Evolutionary conservation across 2,329 filamentous ascomycete genomes (phyloP), one percentile per base, ranked within the genome.

Genomic region (Alternaria atra): DNA sequence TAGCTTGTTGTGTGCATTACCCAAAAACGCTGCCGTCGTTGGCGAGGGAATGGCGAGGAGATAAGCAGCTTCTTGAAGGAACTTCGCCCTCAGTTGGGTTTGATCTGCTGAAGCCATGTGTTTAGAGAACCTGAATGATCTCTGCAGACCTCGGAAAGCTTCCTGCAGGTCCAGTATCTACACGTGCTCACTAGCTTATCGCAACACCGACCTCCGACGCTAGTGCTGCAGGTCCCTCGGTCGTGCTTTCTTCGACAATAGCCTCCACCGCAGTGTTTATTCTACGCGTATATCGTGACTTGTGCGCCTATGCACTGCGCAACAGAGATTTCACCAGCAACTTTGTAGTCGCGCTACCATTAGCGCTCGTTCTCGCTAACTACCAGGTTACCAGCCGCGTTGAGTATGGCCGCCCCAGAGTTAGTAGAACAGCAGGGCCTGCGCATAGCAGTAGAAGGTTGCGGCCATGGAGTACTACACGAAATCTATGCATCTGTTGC

Each of bases 401-500:
- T 58, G 52, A 60, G 9, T 23, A 78, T 77, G 76, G 61, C 67
- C 42, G 66, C 64, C n/a, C 73, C 68, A 40, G 64, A 60, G 12
- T 61, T 77, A 10, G 46, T 70, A 20, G 60, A 65, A 53, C 59
- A 64, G 46, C 64, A 71, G 39, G 72, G 72, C 56, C 60, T 97
- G 61, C 89, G 93, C 57, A 84, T 97, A 64, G 94, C 93, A 20
- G 82, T 97, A 6, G 91, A 97, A 83, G 94, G 94, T 71, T 97
- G 94, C 76, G 94, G 94, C 60, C 95, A 99, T 80, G 95, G 95
- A 65, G 92, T 90, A 1, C 87, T 99, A 53, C 87, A 98, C 76
- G 91, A 92, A 58, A 98, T 99, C 69, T 99, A 98, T 78, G 87
- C 90, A 1, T 90, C 92, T 1, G 87, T 97, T 27, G 82, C 86